Percentiles rank a stretch among this genome's conserved stretches.
These are phyloP conservation scores for Blastomyces percursus DNA, from an alignment of 2,329 filamentous ascomycete species.

Conservation along the genomic window DNA sequence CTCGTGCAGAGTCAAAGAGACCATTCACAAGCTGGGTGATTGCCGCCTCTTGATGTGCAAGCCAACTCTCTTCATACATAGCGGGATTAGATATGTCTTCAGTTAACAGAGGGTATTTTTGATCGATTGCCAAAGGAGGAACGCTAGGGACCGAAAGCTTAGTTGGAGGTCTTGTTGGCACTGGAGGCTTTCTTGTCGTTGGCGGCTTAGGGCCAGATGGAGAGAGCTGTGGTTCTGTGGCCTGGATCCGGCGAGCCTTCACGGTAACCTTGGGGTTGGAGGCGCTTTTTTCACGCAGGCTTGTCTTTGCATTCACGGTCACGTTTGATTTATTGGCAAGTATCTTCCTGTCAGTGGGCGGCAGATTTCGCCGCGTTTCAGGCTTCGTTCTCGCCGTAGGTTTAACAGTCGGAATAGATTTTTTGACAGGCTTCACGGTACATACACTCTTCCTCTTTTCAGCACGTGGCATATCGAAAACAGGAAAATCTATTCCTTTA, in stretches of 20 bases:
- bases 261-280: background rate
- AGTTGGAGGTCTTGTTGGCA: constrained; percentile 13
- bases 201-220: background rate
- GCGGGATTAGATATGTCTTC: constrained; percentile 47
- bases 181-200: constrained; percentile 12
- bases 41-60: constrained; percentile 50
- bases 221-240: background rate
- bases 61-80: constrained; percentile 54
- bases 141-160: constrained; percentile 26
- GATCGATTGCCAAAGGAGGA: constrained; percentile 16
- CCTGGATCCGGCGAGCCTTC: background rate
- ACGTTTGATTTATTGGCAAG: constrained; percentile 13
- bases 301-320: constrained; percentile 6
- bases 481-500: constrained; percentile 9
- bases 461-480: constrained; percentile 10
- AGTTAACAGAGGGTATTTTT: constrained; percentile 41
- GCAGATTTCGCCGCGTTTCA: constrained; percentile 9
- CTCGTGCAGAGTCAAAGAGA: constrained; percentile 36
- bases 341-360: constrained; percentile 7
- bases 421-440: background rate
- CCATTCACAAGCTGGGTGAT: constrained; percentile 51
- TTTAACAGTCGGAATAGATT: background rate
- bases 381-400: constrained; percentile 1
- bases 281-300: background rate
- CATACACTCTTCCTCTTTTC: constrained; percentile 24